These are phyloP conservation scores for Acanthamoeba sp. DNA, from an alignment of 208 protist species.

Conservation along the genomic window DNA sequence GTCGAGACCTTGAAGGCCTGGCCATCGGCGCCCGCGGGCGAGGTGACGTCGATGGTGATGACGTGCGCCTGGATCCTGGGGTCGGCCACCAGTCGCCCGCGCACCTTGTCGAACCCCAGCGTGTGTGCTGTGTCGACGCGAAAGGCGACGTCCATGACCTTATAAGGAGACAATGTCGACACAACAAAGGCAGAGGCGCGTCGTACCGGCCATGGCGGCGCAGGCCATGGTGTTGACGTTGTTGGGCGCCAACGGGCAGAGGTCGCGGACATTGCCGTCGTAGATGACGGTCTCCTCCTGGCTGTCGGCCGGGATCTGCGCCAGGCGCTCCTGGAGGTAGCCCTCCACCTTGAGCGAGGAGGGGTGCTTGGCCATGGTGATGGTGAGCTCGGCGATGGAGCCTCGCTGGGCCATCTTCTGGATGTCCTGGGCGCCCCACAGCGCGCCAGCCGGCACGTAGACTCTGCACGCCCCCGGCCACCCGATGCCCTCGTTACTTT, in stretches of 20 bases:
- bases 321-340: background rate
- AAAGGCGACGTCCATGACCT: background rate
- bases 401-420: constrained; percentile 78
- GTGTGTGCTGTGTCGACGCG: background rate
- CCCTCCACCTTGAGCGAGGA: constrained; percentile 57
- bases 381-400: constrained; percentile 60
- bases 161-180: no score
- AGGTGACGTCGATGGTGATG: constrained; percentile 79
- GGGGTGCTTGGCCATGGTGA: constrained; percentile 84
- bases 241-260: constrained; percentile 83
- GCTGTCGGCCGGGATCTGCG: background rate
- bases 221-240: constrained; percentile 86
- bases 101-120: constrained; percentile 78
- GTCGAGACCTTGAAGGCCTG: constrained; percentile 77
- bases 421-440: constrained; percentile 83
- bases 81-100: constrained; percentile 77
- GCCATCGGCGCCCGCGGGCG: constrained; percentile 13
- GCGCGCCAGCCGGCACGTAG: constrained; percentile 79
- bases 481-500: no score
- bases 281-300: constrained; percentile 64
- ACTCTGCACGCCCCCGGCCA: background rate
- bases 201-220: constrained; percentile 57
- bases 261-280: constrained; percentile 78
- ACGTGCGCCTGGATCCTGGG: constrained; percentile 73
- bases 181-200: background rate